phyloP scores from a whole-genome alignment of 331 rosid genomes.

The Acacia concinna region DNA sequence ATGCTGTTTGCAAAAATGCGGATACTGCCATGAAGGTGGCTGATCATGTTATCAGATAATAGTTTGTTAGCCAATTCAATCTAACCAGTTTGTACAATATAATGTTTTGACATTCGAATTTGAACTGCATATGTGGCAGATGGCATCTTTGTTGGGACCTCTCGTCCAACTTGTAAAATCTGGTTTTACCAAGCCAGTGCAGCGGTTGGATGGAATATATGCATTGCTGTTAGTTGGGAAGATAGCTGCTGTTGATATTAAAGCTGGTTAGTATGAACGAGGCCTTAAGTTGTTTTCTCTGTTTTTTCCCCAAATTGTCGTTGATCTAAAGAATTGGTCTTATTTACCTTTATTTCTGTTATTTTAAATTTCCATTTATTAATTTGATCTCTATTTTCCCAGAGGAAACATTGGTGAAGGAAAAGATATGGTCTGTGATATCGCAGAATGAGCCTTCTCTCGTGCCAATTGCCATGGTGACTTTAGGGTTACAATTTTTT shows the following conservation, averaged over 20 bases:
- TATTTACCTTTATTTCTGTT: constrained; percentile 13
- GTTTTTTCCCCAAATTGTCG: neutral
- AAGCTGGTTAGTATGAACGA: constrained; percentile 66
- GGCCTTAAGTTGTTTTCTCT: neutral
- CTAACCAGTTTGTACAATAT: constrained; percentile 19
- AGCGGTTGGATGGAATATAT: constrained; percentile 92
- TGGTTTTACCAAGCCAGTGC: constrained; percentile 88
- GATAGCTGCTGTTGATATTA: constrained; percentile 84
- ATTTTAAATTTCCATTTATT: constrained; percentile 21
- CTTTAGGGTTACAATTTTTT: constrained; percentile 26
- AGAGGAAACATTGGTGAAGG: constrained; percentile 85
- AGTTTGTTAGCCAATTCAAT: constrained; percentile 31
- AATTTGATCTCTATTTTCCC: constrained; percentile 7
- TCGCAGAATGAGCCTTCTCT: constrained; percentile 91
- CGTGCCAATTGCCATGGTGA: constrained; percentile 78
- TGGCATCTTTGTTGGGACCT: constrained; percentile 63
- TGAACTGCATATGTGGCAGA: constrained; percentile 44
- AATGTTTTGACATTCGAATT: constrained; percentile 14
- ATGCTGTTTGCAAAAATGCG: constrained; percentile 55
- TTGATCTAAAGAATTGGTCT: constrained; percentile 9
- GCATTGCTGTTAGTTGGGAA: constrained; percentile 82
- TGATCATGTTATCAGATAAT: constrained; percentile 22
- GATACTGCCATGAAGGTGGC: constrained; percentile 70
- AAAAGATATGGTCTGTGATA: constrained; percentile 81
- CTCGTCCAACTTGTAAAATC: constrained; percentile 91